Conservation (phyloP, 1,139 yeast genomes). For the Candida sanyaensis region DNA sequence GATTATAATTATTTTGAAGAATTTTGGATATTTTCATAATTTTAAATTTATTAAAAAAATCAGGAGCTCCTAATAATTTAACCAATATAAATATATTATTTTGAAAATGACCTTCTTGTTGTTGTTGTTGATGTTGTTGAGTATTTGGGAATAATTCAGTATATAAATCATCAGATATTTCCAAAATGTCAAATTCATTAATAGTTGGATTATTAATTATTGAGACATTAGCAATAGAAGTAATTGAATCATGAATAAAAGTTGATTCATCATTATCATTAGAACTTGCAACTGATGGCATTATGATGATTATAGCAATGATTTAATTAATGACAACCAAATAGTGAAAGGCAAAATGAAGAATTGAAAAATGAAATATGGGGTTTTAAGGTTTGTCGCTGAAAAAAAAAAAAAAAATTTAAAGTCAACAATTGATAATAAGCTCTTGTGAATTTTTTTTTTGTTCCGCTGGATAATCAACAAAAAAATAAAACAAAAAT, state of each 20-base stretch:
- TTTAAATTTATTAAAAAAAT: conserved; percentile 34
- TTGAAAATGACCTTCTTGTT: conserved; percentile 13
- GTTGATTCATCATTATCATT: not conserved
- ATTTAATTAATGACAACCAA: too few species aligned
- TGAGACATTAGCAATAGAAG: conserved; percentile 30
- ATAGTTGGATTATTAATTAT: conserved; percentile 33
- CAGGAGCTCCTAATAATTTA: conserved; percentile 49
- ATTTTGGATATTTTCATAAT: conserved; percentile 39
- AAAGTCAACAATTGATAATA: too few species aligned
- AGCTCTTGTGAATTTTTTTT: too few species aligned
- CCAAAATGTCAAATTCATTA: conserved; percentile 29
- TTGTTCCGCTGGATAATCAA: too few species aligned
- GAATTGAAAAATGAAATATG: too few species aligned
- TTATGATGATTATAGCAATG: not conserved
- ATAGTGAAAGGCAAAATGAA: too few species aligned
- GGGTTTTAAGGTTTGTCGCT: too few species aligned
- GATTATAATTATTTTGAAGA: conserved; percentile 22
- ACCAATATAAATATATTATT: conserved; percentile 28
- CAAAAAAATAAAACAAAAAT: too few species aligned
- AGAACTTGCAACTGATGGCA: conserved; percentile 14
- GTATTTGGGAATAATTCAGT: conserved; percentile 33
- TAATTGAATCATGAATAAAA: conserved; percentile 3
- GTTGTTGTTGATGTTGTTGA: too few species aligned
- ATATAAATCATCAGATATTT: conserved; percentile 37
- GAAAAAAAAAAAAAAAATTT: too few species aligned